phyloP scores from a whole-genome alignment of 1,284 basidiomycete species.

The Sporisorium scitamineum region DNA sequence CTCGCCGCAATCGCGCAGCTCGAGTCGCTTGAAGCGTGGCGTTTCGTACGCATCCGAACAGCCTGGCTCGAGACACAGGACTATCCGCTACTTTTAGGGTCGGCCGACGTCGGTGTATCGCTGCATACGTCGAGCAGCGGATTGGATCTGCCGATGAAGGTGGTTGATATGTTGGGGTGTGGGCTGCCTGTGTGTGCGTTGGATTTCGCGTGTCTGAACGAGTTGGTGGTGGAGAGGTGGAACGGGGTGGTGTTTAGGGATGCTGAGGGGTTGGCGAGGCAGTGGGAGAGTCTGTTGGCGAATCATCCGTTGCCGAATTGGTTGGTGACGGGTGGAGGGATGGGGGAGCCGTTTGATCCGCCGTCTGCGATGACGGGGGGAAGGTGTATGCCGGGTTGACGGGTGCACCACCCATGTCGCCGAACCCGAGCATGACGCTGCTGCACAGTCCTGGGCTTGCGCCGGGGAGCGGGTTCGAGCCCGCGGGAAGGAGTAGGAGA shows the following conservation, averaged over 20 bases:
- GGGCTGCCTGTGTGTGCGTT: conserved; percentile 91
- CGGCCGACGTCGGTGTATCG: conserved; percentile 90
- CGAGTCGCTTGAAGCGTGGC: conserved; percentile 79
- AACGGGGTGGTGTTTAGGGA: conserved; percentile 85
- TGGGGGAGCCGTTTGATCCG: conserved; percentile 32
- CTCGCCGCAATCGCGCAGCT: conserved; percentile 76
- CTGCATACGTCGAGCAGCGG: conserved; percentile 91
- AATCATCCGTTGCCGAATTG: conserved; percentile 31
- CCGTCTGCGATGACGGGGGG: not conserved
- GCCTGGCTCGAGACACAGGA: conserved; percentile 63
- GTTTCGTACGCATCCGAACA: conserved; percentile 78
- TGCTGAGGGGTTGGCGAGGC: conserved; percentile 78
- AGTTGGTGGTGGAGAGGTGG: conserved; percentile 83
- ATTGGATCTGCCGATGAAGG: conserved; percentile 97
- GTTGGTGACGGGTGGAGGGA: conserved; percentile 27
- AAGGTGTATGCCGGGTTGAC: not conserved
- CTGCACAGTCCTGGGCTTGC: conserved; percentile 42
- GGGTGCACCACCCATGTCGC: conserved; percentile 28
- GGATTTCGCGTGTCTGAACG: conserved; percentile 84
- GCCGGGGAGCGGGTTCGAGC: not conserved
- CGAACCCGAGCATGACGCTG: conserved; percentile 48
- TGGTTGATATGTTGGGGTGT: conserved; percentile 99
- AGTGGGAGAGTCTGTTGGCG: conserved; percentile 73
- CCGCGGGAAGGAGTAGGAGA: not conserved
- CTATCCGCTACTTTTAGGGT: conserved; percentile 72